These are phyloP conservation scores for Alternaria brassicicola DNA, from an alignment of 2,329 filamentous ascomycete species.

Conservation along the genomic window DNA sequence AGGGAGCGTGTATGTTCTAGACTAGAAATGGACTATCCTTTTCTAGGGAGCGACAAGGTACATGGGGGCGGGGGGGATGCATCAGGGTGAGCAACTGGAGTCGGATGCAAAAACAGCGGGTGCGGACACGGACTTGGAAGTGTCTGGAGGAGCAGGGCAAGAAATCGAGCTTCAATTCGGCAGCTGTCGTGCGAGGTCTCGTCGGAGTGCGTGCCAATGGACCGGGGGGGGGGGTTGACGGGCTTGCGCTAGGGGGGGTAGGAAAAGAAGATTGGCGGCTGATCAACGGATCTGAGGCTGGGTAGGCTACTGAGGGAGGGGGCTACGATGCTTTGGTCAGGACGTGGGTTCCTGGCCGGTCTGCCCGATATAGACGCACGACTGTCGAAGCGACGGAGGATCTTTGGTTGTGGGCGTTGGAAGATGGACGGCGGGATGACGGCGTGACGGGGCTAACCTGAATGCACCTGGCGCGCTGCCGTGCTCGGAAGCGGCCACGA, in stretches of 20 bases:
- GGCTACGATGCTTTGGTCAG: slow-evolving; percentile 16
- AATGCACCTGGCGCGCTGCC: not conserved
- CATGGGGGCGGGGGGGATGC: slow-evolving; percentile 31
- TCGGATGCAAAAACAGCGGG: slow-evolving; percentile 35
- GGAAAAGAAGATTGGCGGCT: slow-evolving; percentile 36
- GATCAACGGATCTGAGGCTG: slow-evolving; percentile 26
- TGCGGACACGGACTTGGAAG: slow-evolving; percentile 28
- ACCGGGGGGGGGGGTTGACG: slow-evolving; percentile 30
- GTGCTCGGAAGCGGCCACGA: slow-evolving; percentile 3
- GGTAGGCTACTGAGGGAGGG: slow-evolving; percentile 29
- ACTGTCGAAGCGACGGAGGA: not conserved
- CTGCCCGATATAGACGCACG: slow-evolving; percentile 12
- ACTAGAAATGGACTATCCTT: slow-evolving; percentile 31
- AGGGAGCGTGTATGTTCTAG: slow-evolving; percentile 30
- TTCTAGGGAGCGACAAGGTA: slow-evolving; percentile 20
- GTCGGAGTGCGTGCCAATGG: slow-evolving; percentile 31
- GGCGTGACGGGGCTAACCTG: slow-evolving; percentile 13
- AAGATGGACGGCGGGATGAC: slow-evolving; percentile 6
- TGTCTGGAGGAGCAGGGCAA: slow-evolving; percentile 30
- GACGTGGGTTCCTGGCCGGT: slow-evolving; percentile 19
- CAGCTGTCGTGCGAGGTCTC: slow-evolving; percentile 33
- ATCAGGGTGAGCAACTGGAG: slow-evolving; percentile 37
- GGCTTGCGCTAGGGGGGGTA: slow-evolving; percentile 41
- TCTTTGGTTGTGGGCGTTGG: slow-evolving; percentile 18
- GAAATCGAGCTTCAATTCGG: slow-evolving; percentile 42